Evolutionary conservation across 31 red algal genomes (phyloP).

Genomic region (Endocladia muricata): DNA sequence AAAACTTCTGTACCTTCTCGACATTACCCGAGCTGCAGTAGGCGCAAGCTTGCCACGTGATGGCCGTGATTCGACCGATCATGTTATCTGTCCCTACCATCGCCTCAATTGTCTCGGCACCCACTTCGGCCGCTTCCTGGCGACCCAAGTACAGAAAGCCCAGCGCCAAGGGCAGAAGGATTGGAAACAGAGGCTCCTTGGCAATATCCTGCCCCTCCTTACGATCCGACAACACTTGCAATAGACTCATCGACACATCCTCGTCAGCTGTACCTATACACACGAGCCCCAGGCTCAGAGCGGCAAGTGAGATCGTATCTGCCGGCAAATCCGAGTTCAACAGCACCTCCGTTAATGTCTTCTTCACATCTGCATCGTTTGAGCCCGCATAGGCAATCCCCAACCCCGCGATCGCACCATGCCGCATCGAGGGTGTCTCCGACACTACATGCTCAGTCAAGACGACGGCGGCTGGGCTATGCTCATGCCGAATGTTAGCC

Average conservation of each 20-base stretch:
- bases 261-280: slow-evolving; percentile 83
- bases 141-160: slow-evolving; percentile 83
- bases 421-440: slow-evolving; percentile 19
- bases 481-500: slow-evolving; percentile 77
- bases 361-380: slow-evolving; percentile 58
- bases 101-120: slow-evolving; percentile 72
- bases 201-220: slow-evolving; percentile 37
- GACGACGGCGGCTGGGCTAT: slow-evolving; percentile 83
- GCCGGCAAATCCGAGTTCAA: slow-evolving; percentile 51
- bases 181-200: slow-evolving; percentile 49
- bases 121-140: slow-evolving; percentile 77
- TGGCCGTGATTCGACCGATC: slow-evolving; percentile 43
- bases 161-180: slow-evolving; percentile 79
- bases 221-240: slow-evolving; percentile 85
- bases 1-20: slow-evolving; percentile 85
- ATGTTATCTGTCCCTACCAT: slow-evolving; percentile 70
- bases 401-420: slow-evolving; percentile 84
- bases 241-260: slow-evolving; percentile 75
- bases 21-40: slow-evolving; percentile 87
- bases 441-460: slow-evolving; percentile 67
- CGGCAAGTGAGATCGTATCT: slow-evolving; percentile 76
- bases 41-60: slow-evolving; percentile 78
- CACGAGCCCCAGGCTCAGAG: slow-evolving; percentile 82
- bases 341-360: slow-evolving; percentile 73
- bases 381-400: slow-evolving; percentile 97